These are phyloP conservation scores for Aeminium ludgeri DNA, from an alignment of 495 filamentous ascomycete genomes.

Conservation along the genomic window DNA sequence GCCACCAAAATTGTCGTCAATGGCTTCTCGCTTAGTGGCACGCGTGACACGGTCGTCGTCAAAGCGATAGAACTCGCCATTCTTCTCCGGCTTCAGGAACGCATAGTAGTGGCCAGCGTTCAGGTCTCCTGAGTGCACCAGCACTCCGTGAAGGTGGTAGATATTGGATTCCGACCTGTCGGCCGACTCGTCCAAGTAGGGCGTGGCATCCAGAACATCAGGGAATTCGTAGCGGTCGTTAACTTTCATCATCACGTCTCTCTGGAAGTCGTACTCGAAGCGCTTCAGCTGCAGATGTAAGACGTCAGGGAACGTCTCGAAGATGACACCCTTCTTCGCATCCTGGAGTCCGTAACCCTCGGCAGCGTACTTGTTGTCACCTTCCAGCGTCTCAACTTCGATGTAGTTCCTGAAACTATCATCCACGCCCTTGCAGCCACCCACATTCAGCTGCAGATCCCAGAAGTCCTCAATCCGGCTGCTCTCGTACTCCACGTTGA, in stretches of 20 bases:
- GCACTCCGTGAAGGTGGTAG: slow-evolving; percentile 85
- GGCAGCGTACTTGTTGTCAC: slow-evolving; percentile 95
- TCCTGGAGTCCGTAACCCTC: slow-evolving; percentile 84
- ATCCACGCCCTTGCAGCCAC: slow-evolving; percentile 77
- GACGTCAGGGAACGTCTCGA: slow-evolving; percentile 87
- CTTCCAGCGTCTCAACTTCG: slow-evolving; percentile 87
- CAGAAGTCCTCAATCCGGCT: slow-evolving; percentile 93
- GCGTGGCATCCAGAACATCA: slow-evolving; percentile 74
- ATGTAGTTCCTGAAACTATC: slow-evolving; percentile 95
- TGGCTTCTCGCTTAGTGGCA: slow-evolving; percentile 74
- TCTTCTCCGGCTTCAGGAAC: slow-evolving; percentile 81
- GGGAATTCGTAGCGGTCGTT: slow-evolving; percentile 97
- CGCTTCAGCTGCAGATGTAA: slow-evolving; percentile 92
- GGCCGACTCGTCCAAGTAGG: slow-evolving; percentile 73
- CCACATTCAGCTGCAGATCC: slow-evolving; percentile 96
- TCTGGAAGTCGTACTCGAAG: slow-evolving; percentile 92
- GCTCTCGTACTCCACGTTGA: slow-evolving; percentile 93
- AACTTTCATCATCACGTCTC: slow-evolving; percentile 97
- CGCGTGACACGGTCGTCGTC: slow-evolving; percentile 93
- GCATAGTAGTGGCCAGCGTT: slow-evolving; percentile 99
- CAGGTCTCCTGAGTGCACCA: slow-evolving; percentile 91
- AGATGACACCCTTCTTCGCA: slow-evolving; percentile 93
- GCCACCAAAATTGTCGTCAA: slow-evolving; percentile 94
- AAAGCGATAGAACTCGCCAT: slow-evolving; percentile 90
- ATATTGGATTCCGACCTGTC: slow-evolving; percentile 77